Evolutionary conservation across 805 yeast genomes (phyloP).

Genomic region (Kodamaea hsintzibuensis): DNA sequence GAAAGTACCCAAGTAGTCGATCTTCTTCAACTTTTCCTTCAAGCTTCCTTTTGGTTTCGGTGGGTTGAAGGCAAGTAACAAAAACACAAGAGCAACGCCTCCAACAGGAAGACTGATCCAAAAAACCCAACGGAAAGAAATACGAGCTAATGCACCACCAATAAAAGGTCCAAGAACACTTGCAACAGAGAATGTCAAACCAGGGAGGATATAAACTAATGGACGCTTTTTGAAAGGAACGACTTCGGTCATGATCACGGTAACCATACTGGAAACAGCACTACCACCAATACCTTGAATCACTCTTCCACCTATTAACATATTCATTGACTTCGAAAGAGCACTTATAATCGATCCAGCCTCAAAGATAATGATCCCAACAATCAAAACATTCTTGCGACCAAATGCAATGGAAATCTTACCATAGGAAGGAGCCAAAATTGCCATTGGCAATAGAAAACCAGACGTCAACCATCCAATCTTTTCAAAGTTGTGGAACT

Average conservation of each 20-base stretch:
- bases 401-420: constrained; percentile 57
- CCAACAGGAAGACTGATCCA: constrained; percentile 26
- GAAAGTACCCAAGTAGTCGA: constrained; percentile 22
- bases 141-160: constrained; percentile 26
- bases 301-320: constrained; percentile 69
- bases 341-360: constrained; percentile 63
- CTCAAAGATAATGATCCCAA: constrained; percentile 55
- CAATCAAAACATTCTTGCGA: constrained; percentile 49
- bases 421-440: constrained; percentile 58
- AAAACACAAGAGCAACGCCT: constrained; percentile 18
- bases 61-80: constrained; percentile 21
- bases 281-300: constrained; percentile 73
- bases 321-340: constrained; percentile 50
- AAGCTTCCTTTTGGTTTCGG: constrained; percentile 19
- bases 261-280: constrained; percentile 56
- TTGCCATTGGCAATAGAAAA: constrained; percentile 53
- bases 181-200: constrained; percentile 20
- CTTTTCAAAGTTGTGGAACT: constrained; percentile 50
- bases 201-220: constrained; percentile 18
- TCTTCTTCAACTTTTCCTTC: constrained; percentile 15
- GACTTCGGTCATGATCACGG: constrained; percentile 56
- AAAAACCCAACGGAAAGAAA: constrained; percentile 28
- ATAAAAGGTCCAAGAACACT: constrained; percentile 25
- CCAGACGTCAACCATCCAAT: constrained; percentile 62
- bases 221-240: constrained; percentile 40